Evolutionary conservation across 257 asterid genomes (phyloP).

Genomic region (Fraxinus cuspidata): DNA sequence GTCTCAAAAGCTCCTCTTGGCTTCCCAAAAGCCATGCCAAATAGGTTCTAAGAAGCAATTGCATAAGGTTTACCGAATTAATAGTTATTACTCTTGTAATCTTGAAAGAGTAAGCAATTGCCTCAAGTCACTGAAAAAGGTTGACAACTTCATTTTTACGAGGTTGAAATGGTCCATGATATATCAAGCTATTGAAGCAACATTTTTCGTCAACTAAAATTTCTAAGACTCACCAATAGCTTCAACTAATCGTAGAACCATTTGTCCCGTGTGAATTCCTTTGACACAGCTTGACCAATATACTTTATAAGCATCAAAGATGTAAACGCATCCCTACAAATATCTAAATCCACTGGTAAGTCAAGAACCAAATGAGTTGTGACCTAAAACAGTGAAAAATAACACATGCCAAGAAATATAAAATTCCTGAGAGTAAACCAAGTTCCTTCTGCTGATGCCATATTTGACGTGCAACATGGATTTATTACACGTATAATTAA

Average conservation of each 20-base stretch:
- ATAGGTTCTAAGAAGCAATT: neutral
- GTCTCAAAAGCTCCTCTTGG: too few species aligned
- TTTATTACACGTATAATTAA: too few species aligned
- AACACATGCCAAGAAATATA: neutral
- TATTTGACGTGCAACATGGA: neutral
- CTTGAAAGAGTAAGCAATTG: neutral
- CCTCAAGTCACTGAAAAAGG: neutral
- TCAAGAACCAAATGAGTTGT: neutral
- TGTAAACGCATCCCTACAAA: slow-evolving; percentile 85
- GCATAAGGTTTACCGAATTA: neutral
- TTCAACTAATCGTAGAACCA: slow-evolving; percentile 88
- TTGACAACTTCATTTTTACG: neutral
- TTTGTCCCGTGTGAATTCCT: slow-evolving; percentile 83
- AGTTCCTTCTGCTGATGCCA: neutral
- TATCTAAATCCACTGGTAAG: neutral
- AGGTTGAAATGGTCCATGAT: neutral
- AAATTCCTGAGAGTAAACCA: neutral
- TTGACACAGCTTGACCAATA: slow-evolving; percentile 85
- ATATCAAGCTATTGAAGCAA: neutral
- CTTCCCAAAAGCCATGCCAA: too few species aligned
- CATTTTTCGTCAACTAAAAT: neutral
- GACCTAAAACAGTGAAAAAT: neutral
- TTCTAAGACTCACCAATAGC: slow-evolving; percentile 74
- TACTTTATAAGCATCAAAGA: slow-evolving; percentile 83
- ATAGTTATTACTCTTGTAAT: neutral